Conservation (phyloP, 192 early-diverging fungal genomes). For the Pilaira anomala region DNA sequence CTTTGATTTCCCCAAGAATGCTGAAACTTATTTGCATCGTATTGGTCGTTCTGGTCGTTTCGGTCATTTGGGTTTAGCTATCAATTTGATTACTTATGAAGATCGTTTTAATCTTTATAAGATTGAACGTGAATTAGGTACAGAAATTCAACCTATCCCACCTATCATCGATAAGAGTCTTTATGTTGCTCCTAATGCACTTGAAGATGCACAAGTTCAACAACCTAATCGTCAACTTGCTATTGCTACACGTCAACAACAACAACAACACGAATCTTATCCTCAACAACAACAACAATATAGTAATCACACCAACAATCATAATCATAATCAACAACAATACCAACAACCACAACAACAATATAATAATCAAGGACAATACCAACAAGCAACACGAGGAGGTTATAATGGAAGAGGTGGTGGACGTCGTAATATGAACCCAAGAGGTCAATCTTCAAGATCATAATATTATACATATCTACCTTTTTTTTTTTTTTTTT, state of each 20-base stretch:
- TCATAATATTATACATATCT: too few species aligned
- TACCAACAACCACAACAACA: conserved; percentile 5
- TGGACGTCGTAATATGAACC: background rate
- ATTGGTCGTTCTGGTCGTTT: conserved; percentile 98
- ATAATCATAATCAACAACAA: conserved; percentile 1
- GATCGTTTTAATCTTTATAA: conserved; percentile 97
- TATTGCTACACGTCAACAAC: conserved; percentile 31
- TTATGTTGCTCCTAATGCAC: conserved; percentile 75
- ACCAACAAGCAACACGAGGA: background rate
- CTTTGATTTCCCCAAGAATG: conserved; percentile 99
- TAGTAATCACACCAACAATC: conserved; percentile 31
- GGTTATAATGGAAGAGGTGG: background rate
- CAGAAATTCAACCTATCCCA: conserved; percentile 97
- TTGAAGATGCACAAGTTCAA: conserved; percentile 63
- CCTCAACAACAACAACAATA: conserved; percentile 40
- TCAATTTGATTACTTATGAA: conserved; percentile 98
- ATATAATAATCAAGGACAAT: background rate
- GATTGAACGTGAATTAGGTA: conserved; percentile 98
- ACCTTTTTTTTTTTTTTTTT: too few species aligned
- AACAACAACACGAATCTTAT: conserved; percentile 35
- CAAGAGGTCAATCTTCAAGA: background rate
- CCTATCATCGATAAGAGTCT: conserved; percentile 93
- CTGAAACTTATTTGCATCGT: conserved; percentile 98
- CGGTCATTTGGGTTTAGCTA: conserved; percentile 93
- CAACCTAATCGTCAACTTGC: conserved; percentile 44